Evolutionary conservation across 1,284 basidiomycete genomes (phyloP), one percentile per base, ranked within the genome.

Genomic region (Volvariella volvacea): DNA sequence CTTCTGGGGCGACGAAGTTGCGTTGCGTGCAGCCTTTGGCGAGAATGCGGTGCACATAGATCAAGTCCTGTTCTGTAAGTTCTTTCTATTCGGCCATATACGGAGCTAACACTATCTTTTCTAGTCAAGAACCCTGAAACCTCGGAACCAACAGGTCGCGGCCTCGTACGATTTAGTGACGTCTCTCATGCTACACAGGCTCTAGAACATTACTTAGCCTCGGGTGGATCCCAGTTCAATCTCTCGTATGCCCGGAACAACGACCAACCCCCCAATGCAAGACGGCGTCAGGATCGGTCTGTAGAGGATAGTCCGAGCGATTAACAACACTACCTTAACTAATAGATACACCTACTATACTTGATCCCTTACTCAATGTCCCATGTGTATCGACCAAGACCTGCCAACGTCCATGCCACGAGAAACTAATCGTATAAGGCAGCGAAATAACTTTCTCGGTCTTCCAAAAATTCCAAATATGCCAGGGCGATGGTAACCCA

Each of bases 401-500:
- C n/a, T n/a, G n/a, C n/a, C n/a, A n/a, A n/a, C n/a, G n/a, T n/a
- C n/a, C n/a, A n/a, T n/a, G n/a, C n/a, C n/a, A n/a, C 25, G 6
- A 12, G 12, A 28, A 12, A 8, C 48, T 49, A 68, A 50, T 68
- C 67, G 28, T 52, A 59, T n/a, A 62, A 49, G 4, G 68, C 69
- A 4, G 68, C 69, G 7, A 72, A 58, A 51, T 71, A 72, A 45
- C 70, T 69, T 69, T 72, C 86, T 53, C 83, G 70, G 49, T 89
- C 86, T 52, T 76, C 74, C 51, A 88, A 55, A 56, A 85, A 88
- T 48, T 85, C 85, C 15, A 85, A 62, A 57, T 88, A 90, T 1
- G 82, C 80, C 54, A 88, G 59, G 0, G 78, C 80, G 36, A 86
- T 67, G 1, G 83, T 75, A 36, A 88, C 66, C 79, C 85, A 90